A percentile compares a stretch with the other conserved stretches of the same genome.
Conservation (phyloP, 164 flowering plant species). For the Stephania japonica region DNA sequence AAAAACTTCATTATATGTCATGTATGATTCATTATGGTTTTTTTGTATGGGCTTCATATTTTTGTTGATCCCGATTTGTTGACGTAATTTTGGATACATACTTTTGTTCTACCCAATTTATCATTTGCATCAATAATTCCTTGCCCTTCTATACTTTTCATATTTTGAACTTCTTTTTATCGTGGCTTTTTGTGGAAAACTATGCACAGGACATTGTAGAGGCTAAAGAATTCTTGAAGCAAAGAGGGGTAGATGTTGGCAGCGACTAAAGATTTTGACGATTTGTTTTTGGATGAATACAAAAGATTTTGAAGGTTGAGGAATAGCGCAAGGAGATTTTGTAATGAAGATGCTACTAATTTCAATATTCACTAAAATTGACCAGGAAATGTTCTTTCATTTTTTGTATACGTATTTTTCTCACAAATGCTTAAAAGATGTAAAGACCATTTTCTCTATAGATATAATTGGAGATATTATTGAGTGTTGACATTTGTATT, state of each 20-base stretch:
- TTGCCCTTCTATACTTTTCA: no score
- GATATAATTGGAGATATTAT: no score
- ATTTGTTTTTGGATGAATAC: no score
- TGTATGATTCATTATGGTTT: no score
- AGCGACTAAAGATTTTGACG: slow-evolving; percentile 20
- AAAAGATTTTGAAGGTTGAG: neutral
- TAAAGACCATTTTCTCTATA: no score
- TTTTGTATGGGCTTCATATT: neutral
- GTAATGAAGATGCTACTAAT: neutral
- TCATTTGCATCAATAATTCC: neutral
- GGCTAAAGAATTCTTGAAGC: slow-evolving; percentile 44
- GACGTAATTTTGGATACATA: neutral
- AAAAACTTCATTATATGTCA: no score
- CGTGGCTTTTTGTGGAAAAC: no score
- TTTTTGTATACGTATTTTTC: neutral
- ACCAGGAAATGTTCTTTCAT: neutral
- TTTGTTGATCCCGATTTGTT: neutral
- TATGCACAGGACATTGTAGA: slow-evolving; percentile 46
- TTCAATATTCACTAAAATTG: neutral
- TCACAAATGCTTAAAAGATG: neutral
- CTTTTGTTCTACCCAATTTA: neutral
- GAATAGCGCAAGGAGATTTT: neutral
- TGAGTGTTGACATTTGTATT: no score
- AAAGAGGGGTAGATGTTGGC: slow-evolving; percentile 43
- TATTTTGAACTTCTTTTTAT: no score